phyloP scores from a whole-genome alignment of 2,329 filamentous ascomycete species.

The Rhytidhysteron rufulum region DNA sequence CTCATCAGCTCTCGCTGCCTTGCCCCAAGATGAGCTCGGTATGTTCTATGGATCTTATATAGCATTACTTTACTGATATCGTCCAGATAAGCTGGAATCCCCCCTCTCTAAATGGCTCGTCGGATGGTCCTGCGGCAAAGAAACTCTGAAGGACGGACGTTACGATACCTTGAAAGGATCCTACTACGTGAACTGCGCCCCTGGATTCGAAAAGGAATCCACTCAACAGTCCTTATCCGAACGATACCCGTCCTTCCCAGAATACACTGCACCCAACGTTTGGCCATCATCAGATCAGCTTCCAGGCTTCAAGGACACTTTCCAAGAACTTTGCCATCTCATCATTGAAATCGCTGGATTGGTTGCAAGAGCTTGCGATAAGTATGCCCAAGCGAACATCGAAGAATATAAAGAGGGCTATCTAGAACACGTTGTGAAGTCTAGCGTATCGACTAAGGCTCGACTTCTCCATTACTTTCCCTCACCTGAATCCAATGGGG shows the following conservation, averaged over 20 bases:
- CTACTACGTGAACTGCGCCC: slow-evolving; percentile 77
- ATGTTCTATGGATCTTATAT: slow-evolving; percentile 22
- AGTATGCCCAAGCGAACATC: slow-evolving; percentile 76
- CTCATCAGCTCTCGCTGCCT: slow-evolving; percentile 81
- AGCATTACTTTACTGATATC: slow-evolving; percentile 1
- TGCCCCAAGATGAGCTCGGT: slow-evolving; percentile 70
- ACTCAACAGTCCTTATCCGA: slow-evolving; percentile 47
- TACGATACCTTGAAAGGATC: slow-evolving; percentile 79
- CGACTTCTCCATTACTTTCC: slow-evolving; percentile 92
- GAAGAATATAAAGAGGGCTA: slow-evolving; percentile 72
- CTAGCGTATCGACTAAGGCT: slow-evolving; percentile 85
- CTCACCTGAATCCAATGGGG: slow-evolving; percentile 20
- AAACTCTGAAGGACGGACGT: slow-evolving; percentile 72
- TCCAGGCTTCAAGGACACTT: slow-evolving; percentile 68
- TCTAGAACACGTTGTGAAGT: slow-evolving; percentile 80
- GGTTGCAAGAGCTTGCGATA: slow-evolving; percentile 86
- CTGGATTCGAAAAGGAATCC: slow-evolving; percentile 54
- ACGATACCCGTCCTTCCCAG: slow-evolving; percentile 67
- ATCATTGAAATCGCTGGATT: slow-evolving; percentile 88
- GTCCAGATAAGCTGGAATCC: slow-evolving; percentile 43
- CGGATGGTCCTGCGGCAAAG: slow-evolving; percentile 78
- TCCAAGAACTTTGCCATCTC: slow-evolving; percentile 73
- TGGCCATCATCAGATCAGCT: slow-evolving; percentile 72
- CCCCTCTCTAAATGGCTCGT: slow-evolving; percentile 57
- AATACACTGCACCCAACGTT: slow-evolving; percentile 85